Conservation (phyloP, 176 grass and related monocot genomes). For the Ampelocalamus luodianensis region DNA sequence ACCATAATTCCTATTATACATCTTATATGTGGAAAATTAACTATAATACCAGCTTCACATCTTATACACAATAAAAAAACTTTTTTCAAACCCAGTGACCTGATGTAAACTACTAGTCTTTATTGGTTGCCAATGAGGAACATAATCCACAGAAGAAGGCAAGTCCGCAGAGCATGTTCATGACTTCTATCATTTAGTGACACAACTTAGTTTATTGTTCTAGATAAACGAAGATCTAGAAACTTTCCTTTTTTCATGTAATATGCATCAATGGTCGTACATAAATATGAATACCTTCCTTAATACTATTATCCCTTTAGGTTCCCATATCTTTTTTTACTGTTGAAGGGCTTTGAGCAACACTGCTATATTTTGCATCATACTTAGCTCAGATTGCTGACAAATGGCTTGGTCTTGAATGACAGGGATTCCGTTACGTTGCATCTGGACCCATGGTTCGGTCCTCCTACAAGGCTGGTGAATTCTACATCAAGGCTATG, state of each 20-base stretch:
- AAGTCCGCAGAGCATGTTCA: not conserved
- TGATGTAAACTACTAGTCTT: not conserved
- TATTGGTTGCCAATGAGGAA: not conserved
- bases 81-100: not conserved
- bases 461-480: conserved; percentile 92
- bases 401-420: not conserved
- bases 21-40: not conserved
- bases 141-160: not conserved
- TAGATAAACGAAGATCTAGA: not conserved
- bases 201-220: not conserved
- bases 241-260: conserved; percentile 7
- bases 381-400: conserved; percentile 7
- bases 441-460: conserved; percentile 93
- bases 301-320: not conserved
- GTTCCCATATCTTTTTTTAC: not conserved
- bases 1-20: not conserved
- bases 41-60: not conserved
- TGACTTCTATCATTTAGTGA: not conserved
- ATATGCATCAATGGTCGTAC: not conserved
- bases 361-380: not conserved
- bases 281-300: not conserved
- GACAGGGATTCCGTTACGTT: conserved; percentile 87
- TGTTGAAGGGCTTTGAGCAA: not conserved
- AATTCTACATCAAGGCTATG: conserved; percentile 97
- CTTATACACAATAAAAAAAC: not conserved